Evolutionary conservation across 805 yeast species (phyloP), one percentile per base, ranked within the genome.

Genomic region (Starmerella potacharoeniae): DNA sequence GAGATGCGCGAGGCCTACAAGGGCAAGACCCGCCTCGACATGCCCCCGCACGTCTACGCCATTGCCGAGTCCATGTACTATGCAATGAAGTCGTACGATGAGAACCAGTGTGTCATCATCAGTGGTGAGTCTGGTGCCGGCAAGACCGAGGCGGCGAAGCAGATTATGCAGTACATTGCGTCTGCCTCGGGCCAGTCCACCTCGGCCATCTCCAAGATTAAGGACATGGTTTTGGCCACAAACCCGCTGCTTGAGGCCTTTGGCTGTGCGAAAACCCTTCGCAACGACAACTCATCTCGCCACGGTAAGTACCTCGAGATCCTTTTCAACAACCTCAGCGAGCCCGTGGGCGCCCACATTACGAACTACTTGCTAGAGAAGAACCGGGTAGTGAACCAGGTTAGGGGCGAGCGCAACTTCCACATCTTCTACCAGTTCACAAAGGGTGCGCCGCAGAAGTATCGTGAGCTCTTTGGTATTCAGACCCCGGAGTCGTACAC

Each of bases 61-160:
- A 89, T 93, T 65, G 98, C 99, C 10, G 99, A 93, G 71, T 73
- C 95, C 37, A 89, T 93, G 95, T 93, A 84, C 70, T 91, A 93
- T 72, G 86, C 91, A 69, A 78, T 93, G 82, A 90, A 90, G 70
- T 84, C 95, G 0, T 93, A 93, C 71, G 81, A 85, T 56, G 97
- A 93, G 64, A 88, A 82, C 66, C 98, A 93, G 69, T 91, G 97
- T 77, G 97, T 93, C 28, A 93, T 93, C 64, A 93, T 93, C 62
- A 86, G 96, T 3, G 97, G 97, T 55, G 97, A 91, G 69, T 86
- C 96, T 1, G 97, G 97, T 59, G 97, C 97, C 5, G 97, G 97
- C 51, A 91, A 91, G 68, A 91, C 97, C 5, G 97, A 91, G 72
- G 97, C 97, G 28, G 97, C 97, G 43, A 91, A 91, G 74, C 81